Conservation (phyloP, 2,329 filamentous ascomycete species). For the Xylariaceae sp. region DNA sequence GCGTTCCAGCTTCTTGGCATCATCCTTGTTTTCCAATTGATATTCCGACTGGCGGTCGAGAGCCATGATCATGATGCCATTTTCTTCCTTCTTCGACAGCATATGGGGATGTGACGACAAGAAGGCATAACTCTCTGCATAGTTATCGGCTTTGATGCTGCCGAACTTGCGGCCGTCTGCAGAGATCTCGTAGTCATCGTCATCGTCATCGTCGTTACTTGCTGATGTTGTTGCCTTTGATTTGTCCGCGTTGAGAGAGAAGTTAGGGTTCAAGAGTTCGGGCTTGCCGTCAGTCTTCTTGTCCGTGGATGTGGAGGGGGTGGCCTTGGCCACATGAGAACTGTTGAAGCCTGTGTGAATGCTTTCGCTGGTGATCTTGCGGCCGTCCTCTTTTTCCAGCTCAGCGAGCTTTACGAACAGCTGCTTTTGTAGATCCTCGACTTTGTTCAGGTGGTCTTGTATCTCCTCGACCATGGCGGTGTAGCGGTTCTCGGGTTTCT, state of each 20-base stretch:
- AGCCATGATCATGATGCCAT: constrained; percentile 85
- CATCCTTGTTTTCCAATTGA: constrained; percentile 71
- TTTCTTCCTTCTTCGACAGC: constrained; percentile 80
- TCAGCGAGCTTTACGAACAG: constrained; percentile 71
- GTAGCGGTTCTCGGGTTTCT: constrained; percentile 66
- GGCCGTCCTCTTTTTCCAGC: constrained; percentile 78
- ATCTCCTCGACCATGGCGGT: constrained; percentile 77
- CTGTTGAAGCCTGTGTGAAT: constrained; percentile 89
- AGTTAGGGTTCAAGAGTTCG: constrained; percentile 74
- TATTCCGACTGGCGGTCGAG: constrained; percentile 83
- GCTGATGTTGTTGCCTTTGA: constrained; percentile 25
- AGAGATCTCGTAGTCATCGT: constrained; percentile 64
- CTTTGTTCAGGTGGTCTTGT: constrained; percentile 71
- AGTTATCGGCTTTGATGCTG: constrained; percentile 72
- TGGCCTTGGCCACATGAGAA: constrained; percentile 62
- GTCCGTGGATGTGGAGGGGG: constrained; percentile 35
- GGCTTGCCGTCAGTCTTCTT: constrained; percentile 52
- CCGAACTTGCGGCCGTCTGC: constrained; percentile 78
- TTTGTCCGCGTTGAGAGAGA: constrained; percentile 34
- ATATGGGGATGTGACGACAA: constrained; percentile 76
- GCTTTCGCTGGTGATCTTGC: constrained; percentile 91
- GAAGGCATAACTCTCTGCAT: constrained; percentile 70
- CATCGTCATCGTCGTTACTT: constrained; percentile 59
- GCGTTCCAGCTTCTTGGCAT: constrained; percentile 29
- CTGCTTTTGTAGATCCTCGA: constrained; percentile 74